phyloP scores from a whole-genome alignment of 2,329 filamentous ascomycete species.

The Clonostachys solani region DNA sequence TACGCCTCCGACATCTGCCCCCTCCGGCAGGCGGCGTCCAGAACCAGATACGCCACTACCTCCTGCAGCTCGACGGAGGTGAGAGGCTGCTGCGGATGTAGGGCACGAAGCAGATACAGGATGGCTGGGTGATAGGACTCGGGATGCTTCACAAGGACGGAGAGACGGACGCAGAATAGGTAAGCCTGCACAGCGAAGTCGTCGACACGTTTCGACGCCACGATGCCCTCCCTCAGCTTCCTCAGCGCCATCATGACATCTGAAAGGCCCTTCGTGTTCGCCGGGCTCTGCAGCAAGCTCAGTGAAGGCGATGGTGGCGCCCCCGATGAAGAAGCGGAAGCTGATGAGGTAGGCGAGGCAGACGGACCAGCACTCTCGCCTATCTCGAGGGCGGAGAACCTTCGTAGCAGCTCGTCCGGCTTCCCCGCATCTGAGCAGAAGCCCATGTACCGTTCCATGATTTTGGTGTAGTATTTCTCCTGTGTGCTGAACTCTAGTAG shows the following conservation, averaged over 20 bases:
- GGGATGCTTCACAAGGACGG: constrained; percentile 75
- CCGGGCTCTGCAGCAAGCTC: constrained; percentile 11
- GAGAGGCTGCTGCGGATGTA: constrained; percentile 67
- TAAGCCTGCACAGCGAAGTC: constrained; percentile 85
- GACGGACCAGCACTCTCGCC: background rate
- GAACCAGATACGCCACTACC: constrained; percentile 73
- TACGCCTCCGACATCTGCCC: constrained; percentile 71
- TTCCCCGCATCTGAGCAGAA: constrained; percentile 76
- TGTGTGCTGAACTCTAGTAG: constrained; percentile 73
- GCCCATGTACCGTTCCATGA: constrained; percentile 83
- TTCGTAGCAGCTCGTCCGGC: constrained; percentile 67
- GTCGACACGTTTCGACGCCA: constrained; percentile 72
- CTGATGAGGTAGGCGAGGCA: background rate
- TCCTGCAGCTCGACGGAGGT: constrained; percentile 71
- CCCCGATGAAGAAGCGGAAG: background rate
- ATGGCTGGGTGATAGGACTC: constrained; percentile 90
- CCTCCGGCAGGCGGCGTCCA: constrained; percentile 86
- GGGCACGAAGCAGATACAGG: constrained; percentile 67
- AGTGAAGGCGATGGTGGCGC: constrained; percentile 2
- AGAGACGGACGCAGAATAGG: constrained; percentile 83
- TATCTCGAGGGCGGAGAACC: constrained; percentile 61
- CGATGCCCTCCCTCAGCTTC: constrained; percentile 86
- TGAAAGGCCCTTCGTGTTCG: constrained; percentile 60
- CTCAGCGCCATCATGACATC: constrained; percentile 79
- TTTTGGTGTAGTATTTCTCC: constrained; percentile 81